phyloP scores from a whole-genome alignment of 225 moss, liverwort and hornwort species.

The Rhytidiadelphus loreus region DNA sequence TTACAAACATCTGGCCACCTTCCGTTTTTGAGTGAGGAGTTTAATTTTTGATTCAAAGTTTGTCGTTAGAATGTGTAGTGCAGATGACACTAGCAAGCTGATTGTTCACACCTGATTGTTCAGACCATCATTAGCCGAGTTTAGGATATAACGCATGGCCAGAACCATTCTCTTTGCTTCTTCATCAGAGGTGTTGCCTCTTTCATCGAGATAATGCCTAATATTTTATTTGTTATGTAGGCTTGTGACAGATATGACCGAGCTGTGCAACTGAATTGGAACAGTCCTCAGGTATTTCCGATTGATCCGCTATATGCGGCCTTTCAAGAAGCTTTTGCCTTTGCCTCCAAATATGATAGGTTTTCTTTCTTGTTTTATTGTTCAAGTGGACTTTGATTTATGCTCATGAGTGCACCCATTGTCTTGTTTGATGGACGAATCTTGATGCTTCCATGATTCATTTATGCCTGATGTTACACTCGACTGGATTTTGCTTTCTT shows the following conservation, averaged over 20 bases:
- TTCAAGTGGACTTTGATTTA: background rate
- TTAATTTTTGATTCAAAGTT: background rate
- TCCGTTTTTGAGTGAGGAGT: background rate
- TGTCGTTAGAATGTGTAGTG: background rate
- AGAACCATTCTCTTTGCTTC: background rate
- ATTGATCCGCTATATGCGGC: background rate
- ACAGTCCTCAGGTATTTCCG: conserved; percentile 82
- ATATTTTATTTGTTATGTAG: conserved; percentile 23
- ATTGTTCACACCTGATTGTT: background rate
- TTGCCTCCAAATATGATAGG: background rate
- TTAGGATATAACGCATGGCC: background rate
- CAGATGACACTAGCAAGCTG: background rate
- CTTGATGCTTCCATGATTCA: background rate
- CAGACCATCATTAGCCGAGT: background rate
- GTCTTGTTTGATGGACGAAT: background rate
- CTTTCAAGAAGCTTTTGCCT: background rate
- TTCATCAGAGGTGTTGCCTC: background rate
- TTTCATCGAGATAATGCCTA: background rate
- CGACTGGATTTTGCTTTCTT: background rate
- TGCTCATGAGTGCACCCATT: background rate
- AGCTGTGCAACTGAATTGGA: conserved; percentile 98
- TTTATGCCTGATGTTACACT: background rate
- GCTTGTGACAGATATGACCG: conserved; percentile 93
- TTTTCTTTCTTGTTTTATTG: background rate
- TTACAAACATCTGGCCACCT: background rate